Base-by-base conservation (phyloP, 495 filamentous ascomycete species). In the Aspergillus conjunctus region DNA sequence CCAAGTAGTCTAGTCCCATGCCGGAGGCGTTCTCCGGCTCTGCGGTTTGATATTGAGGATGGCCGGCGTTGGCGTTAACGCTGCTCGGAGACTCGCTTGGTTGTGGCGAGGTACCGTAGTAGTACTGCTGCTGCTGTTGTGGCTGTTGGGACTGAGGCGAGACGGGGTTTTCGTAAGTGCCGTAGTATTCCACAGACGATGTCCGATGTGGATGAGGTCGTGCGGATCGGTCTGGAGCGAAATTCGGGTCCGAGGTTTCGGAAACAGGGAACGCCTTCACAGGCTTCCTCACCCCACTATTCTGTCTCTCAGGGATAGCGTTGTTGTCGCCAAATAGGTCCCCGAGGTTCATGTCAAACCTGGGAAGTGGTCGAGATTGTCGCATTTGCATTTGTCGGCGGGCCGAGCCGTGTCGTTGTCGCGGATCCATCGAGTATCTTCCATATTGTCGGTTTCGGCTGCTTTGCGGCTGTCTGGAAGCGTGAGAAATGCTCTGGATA, bases 311-410 rank as follows among this genome's bases (percentile, higher is more conserved):
- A 12, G 68, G 26, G 30, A 72, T 50, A 9, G 68, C 59, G 20
- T 51, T 60, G 43, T 61, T 70, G 41, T 75, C 72, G 22, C 60
- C 71, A 55, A 79, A 77, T 1, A 79, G 62, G 56, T 88, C 85
- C 14, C 79, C 80, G 31, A 89, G 73, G 59, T 87, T 84, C 83
- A 87, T 85, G 66, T 90, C 87, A 62, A 88, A 88, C 59, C 77
- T 73, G 7, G 85, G 85, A 14, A 76, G 59, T 1, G 76, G 80
- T 5, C 80, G 71, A 51, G 73, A 54, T 12, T 63, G 58, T 43
- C 77, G 68, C 59, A 65, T 59, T 54, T 73, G 69, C 10, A 63
- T 63, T 31, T 62, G 61, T 22, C 70, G 71, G 17, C 70, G 70
- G n/a, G 57, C 51, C 37, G 68, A 69, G 49, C 60, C 67, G 48